These are phyloP conservation scores for Nicotiana undulata DNA, from an alignment of 257 asterid species.

Conservation along the genomic window DNA sequence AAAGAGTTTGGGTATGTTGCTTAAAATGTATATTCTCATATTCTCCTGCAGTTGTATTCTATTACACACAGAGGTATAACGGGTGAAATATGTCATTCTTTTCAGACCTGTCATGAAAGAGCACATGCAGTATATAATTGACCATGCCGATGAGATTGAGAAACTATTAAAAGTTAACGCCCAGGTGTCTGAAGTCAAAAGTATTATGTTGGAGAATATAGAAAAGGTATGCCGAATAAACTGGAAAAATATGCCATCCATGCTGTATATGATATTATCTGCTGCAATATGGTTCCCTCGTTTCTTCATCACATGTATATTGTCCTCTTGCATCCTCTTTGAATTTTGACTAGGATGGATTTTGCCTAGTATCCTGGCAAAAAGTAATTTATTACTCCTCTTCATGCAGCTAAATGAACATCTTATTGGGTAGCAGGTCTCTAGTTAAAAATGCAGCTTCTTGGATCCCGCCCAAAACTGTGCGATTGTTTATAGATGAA, in stretches of 20 bases:
- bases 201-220: constrained; percentile 80
- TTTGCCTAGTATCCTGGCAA: background rate
- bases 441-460: background rate
- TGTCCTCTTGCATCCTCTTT: background rate
- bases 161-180: constrained; percentile 85
- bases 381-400: background rate
- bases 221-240: constrained; percentile 52
- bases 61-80: background rate
- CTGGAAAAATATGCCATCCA: background rate
- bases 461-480: background rate
- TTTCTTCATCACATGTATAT: background rate
- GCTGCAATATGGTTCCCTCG: background rate
- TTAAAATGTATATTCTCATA: constrained; percentile 1
- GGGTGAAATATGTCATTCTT: background rate
- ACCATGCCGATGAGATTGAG: constrained; percentile 88
- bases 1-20: constrained; percentile 76
- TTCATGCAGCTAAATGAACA: background rate
- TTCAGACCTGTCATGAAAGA: constrained; percentile 79
- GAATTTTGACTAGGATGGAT: background rate
- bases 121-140: constrained; percentile 85
- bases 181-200: constrained; percentile 84
- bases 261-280: background rate
- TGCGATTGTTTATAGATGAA: background rate
- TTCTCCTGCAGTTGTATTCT: background rate
- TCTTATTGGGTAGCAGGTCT: background rate